Conservation (phyloP, 1,284 basidiomycete species). For the Naganishia liquefaciens region DNA sequence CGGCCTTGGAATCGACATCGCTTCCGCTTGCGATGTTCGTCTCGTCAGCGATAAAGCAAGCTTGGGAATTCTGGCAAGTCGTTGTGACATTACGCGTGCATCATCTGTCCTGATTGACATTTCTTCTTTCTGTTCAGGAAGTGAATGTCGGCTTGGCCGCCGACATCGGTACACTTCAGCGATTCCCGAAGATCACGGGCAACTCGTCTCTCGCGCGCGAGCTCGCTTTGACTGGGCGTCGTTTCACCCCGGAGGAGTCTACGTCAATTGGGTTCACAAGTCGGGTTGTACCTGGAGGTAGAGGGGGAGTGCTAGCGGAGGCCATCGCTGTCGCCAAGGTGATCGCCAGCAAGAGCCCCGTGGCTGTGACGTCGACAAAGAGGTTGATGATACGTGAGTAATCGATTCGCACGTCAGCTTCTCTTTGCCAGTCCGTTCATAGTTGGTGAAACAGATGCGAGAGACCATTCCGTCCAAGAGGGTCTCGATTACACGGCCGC, state of each 20-base stretch:
- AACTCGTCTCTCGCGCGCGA: slow-evolving; percentile 79
- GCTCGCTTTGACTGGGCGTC: slow-evolving; percentile 73
- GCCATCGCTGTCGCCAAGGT: slow-evolving; percentile 67
- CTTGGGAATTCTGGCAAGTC: slow-evolving; percentile 57
- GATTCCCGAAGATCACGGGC: slow-evolving; percentile 76
- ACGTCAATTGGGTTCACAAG: slow-evolving; percentile 74
- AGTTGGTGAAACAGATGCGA: slow-evolving; percentile 57
- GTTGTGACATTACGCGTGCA: background rate
- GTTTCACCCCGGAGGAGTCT: slow-evolving; percentile 72
- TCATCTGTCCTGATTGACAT: background rate
- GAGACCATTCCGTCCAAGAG: slow-evolving; percentile 77
- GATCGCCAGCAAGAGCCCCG: slow-evolving; percentile 76
- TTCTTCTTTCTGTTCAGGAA: slow-evolving; percentile 61
- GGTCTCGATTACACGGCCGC: slow-evolving; percentile 75
- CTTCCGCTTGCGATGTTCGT: slow-evolving; percentile 77
- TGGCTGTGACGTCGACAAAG: slow-evolving; percentile 81
- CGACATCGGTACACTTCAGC: slow-evolving; percentile 85
- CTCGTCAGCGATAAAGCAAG: slow-evolving; percentile 65
- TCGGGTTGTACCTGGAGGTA: slow-evolving; percentile 67
- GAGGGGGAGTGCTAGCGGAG: slow-evolving; percentile 57
- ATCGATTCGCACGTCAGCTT: background rate
- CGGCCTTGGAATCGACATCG: slow-evolving; percentile 70
- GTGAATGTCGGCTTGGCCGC: slow-evolving; percentile 86
- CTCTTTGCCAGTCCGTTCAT: slow-evolving; percentile 32
- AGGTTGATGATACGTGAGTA: slow-evolving; percentile 57